Percentiles rank a stretch among this genome's conserved stretches.
Conservation (phyloP, 2,329 filamentous ascomycete genomes). For the Hypoxylon sp. region DNA sequence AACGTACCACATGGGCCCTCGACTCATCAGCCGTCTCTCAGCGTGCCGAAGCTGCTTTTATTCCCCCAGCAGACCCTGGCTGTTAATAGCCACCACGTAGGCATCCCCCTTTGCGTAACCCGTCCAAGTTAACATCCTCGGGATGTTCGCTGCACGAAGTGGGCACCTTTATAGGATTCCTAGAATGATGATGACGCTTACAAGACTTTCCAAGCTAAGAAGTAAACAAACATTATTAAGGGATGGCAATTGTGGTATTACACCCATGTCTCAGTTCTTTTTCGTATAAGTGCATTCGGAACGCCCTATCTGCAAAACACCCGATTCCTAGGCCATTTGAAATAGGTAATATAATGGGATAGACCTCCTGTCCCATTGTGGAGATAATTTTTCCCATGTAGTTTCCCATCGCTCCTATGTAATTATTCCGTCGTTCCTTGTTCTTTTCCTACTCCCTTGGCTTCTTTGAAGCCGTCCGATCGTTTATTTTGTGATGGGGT, state of each 20-base stretch:
- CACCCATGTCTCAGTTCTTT: constrained; percentile 28
- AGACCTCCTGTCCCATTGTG: constrained; percentile 6
- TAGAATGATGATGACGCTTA: constrained; percentile 25
- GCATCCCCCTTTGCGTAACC: constrained; percentile 2
- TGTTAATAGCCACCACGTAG: constrained; percentile 8
- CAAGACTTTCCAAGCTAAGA: not conserved
- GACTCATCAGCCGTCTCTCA: constrained; percentile 1
- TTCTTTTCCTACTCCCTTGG: constrained; percentile 37
- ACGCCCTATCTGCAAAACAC: constrained; percentile 30
- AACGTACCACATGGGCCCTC: constrained; percentile 1
- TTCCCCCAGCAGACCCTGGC: constrained; percentile 1
- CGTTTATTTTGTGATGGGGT: constrained; percentile 49
- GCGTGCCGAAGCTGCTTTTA: constrained; percentile 3
- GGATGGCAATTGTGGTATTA: constrained; percentile 17
- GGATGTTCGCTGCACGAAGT: constrained; percentile 1
- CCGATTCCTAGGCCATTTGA: constrained; percentile 11
- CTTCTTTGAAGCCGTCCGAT: constrained; percentile 49
- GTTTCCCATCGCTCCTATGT: constrained; percentile 22
- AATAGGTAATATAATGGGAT: constrained; percentile 31
- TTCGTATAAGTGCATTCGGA: constrained; percentile 30
- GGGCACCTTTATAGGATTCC: not conserved
- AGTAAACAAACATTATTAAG: constrained; percentile 23
- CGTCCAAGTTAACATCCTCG: constrained; percentile 7
- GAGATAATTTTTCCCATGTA: constrained; percentile 19
- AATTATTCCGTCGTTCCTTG: constrained; percentile 32